Percentiles rank a stretch among this genome's conserved stretches.
phyloP scores from a whole-genome alignment of 805 yeast species.

The Kregervanrija delftensis region DNA sequence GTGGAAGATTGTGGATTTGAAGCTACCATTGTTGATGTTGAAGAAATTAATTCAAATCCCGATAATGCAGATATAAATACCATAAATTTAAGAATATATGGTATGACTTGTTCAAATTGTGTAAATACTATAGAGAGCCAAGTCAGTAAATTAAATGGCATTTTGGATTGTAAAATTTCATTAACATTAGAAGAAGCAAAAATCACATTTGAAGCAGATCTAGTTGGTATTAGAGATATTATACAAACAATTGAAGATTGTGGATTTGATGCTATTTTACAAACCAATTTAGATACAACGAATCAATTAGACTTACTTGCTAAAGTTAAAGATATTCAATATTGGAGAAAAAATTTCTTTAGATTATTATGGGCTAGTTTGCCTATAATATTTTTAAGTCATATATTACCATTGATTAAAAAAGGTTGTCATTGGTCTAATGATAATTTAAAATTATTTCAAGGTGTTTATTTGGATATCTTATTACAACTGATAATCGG shows the following conservation, averaged over 20 bases:
- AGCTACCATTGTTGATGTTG: constrained; percentile 36
- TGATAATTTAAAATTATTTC: constrained; percentile 20
- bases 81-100: constrained; percentile 35
- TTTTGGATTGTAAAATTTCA: constrained; percentile 41
- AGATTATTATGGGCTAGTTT: constrained; percentile 49
- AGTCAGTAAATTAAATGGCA: constrained; percentile 40
- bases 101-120: constrained; percentile 59
- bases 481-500: constrained; percentile 53
- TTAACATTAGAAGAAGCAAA: constrained; percentile 48
- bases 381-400: constrained; percentile 50
- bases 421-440: constrained; percentile 11
- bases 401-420: constrained; percentile 38
- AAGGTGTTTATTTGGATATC: constrained; percentile 62
- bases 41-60: constrained; percentile 3
- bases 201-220: constrained; percentile 43
- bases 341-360: constrained; percentile 58
- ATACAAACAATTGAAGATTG: constrained; percentile 43
- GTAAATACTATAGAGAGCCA: constrained; percentile 42
- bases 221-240: constrained; percentile 58
- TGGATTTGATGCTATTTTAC: constrained; percentile 46
- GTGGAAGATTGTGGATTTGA: constrained; percentile 47
- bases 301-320: constrained; percentile 66
- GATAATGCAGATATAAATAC: constrained; percentile 7
- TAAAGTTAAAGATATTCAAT: constrained; percentile 61
- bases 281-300: constrained; percentile 46